Percentiles rank a stretch among this genome's conserved stretches.
phyloP scores from a whole-genome alignment of 345 rosid species.

The Erysimum cheiranthoides region DNA sequence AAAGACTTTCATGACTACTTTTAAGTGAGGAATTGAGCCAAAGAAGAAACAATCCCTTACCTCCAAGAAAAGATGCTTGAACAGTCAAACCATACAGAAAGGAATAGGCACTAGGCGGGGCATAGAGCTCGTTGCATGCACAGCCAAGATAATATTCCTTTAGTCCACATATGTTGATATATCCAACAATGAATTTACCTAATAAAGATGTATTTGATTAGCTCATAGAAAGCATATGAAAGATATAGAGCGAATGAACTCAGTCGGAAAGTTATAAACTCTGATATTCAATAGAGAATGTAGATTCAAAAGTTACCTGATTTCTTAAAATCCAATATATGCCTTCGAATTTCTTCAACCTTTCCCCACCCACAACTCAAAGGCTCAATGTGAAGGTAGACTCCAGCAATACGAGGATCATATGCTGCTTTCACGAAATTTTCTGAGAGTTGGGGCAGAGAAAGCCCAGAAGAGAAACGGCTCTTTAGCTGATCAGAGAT shows the following conservation, averaged over 20 bases:
- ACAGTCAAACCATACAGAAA: slow-evolving; percentile 87
- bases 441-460: slow-evolving; percentile 87
- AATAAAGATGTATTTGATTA: slow-evolving; percentile 30
- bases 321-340: slow-evolving; percentile 83
- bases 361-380: slow-evolving; percentile 95
- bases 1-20: background rate
- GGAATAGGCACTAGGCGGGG: slow-evolving; percentile 96
- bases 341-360: slow-evolving; percentile 89
- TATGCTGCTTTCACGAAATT: slow-evolving; percentile 88
- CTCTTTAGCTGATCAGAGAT: slow-evolving; percentile 95
- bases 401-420: slow-evolving; percentile 91
- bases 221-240: slow-evolving; percentile 2
- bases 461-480: slow-evolving; percentile 84
- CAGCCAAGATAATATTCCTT: slow-evolving; percentile 91
- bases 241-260: slow-evolving; percentile 1
- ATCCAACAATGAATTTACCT: slow-evolving; percentile 89
- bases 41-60: slow-evolving; percentile 50
- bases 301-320: slow-evolving; percentile 61
- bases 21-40: background rate
- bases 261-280: background rate
- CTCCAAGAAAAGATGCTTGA: slow-evolving; percentile 88
- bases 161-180: slow-evolving; percentile 75
- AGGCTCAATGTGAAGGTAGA: slow-evolving; percentile 87
- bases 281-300: slow-evolving; percentile 3
- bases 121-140: slow-evolving; percentile 85